Evolutionary conservation across 2,329 filamentous ascomycete genomes (phyloP).

Genomic region (Hypoxylon sp.): DNA sequence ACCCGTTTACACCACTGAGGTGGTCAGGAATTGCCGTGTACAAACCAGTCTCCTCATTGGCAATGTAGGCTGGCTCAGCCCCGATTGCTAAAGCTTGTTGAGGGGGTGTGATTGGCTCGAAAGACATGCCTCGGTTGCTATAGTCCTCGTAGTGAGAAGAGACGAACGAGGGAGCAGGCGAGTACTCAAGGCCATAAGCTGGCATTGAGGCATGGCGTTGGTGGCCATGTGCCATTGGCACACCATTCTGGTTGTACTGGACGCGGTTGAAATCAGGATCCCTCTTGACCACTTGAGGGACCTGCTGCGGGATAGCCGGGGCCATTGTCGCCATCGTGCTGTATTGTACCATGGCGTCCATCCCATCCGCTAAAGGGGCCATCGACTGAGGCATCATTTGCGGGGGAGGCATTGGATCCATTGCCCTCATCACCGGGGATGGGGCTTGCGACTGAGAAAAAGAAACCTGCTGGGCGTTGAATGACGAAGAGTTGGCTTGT

Average conservation of each 20-base stretch:
- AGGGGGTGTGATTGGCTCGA: conserved; percentile 95
- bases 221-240: conserved; percentile 84
- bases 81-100: conserved; percentile 87
- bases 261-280: conserved; percentile 86
- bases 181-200: conserved; percentile 94
- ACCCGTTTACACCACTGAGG: conserved; percentile 75
- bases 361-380: conserved; percentile 70
- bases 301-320: conserved; percentile 75
- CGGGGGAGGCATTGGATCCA: conserved; percentile 94
- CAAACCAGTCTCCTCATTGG: conserved; percentile 95
- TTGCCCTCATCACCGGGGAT: conserved; percentile 89
- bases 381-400: conserved; percentile 77
- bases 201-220: conserved; percentile 99
- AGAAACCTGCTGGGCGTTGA: conserved; percentile 80
- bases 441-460: conserved; percentile 82
- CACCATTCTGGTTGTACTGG: conserved; percentile 92
- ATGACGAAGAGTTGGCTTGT: conserved; percentile 97
- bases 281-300: conserved; percentile 79
- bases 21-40: conserved; percentile 96
- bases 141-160: conserved; percentile 99
- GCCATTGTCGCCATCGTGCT: conserved; percentile 77
- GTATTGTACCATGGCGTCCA: conserved; percentile 81
- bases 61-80: conserved; percentile 94
- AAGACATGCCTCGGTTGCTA: conserved; percentile 94
- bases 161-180: conserved; percentile 95